A percentile compares a stretch with the other conserved stretches of the same genome.
Evolutionary conservation across 176 grass and related monocot genomes (phyloP).

Genomic region (Cenchrus purpureus): DNA sequence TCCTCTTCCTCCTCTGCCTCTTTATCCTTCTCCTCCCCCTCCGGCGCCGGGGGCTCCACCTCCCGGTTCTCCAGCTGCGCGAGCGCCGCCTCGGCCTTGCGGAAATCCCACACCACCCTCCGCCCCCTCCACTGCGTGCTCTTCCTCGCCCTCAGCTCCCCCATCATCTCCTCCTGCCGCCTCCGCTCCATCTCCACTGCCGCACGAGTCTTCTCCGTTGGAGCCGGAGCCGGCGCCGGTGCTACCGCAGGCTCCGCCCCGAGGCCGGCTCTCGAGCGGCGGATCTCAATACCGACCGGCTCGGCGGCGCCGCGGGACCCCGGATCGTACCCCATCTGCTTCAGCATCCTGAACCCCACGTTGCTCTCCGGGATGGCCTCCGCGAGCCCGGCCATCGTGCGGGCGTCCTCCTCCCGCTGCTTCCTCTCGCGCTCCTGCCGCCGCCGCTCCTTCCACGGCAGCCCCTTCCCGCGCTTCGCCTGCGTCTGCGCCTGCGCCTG

Average conservation of each 20-base stretch:
- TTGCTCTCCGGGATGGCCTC: slow-evolving; percentile 83
- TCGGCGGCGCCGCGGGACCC: slow-evolving; percentile 45
- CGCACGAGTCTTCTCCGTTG: slow-evolving; percentile 43
- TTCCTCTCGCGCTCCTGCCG: slow-evolving; percentile 58
- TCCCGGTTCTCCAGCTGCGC: slow-evolving; percentile 77
- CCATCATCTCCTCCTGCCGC: slow-evolving; percentile 59
- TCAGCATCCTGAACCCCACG: slow-evolving; percentile 88
- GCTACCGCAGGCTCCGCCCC: slow-evolving; percentile 47
- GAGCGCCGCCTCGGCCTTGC: slow-evolving; percentile 71
- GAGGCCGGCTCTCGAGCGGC: slow-evolving; percentile 67
- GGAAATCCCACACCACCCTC: slow-evolving; percentile 60
- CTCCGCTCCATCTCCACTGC: slow-evolving; percentile 50
- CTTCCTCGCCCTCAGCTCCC: slow-evolving; percentile 74
- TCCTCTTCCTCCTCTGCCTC: slow-evolving; percentile 71
- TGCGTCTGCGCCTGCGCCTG: slow-evolving; percentile 3
- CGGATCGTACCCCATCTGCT: slow-evolving; percentile 78
- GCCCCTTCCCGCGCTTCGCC: slow-evolving; percentile 56
- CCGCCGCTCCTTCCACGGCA: slow-evolving; percentile 68
- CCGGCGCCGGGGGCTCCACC: slow-evolving; percentile 42
- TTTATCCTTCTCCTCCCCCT: slow-evolving; percentile 53
- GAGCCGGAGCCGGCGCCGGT: neutral
- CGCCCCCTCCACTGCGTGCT: slow-evolving; percentile 71
- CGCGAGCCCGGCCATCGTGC: slow-evolving; percentile 58
- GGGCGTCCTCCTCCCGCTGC: slow-evolving; percentile 79
- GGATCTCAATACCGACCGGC: slow-evolving; percentile 77